Conservation (phyloP, 257 asterid species). For the Salvia splendens region DNA sequence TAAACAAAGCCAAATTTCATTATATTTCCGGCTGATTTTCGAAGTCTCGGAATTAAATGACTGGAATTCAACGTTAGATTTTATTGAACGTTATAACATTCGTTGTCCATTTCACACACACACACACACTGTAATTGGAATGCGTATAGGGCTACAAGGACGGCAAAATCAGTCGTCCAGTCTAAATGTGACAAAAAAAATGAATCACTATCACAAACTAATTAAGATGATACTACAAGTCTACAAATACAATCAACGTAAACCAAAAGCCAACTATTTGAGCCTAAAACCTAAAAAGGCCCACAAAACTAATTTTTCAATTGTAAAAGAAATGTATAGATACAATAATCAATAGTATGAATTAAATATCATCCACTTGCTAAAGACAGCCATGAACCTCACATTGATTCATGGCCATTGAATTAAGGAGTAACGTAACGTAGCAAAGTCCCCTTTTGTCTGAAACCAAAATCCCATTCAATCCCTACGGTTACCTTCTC, state of each 20-base stretch:
- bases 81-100: too few species aligned
- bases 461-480: neutral
- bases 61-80: too few species aligned
- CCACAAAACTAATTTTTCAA: slow-evolving; percentile 37
- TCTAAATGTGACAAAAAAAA: slow-evolving; percentile 32
- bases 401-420: slow-evolving; percentile 19
- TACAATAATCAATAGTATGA: neutral
- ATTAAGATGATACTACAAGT: slow-evolving; percentile 21
- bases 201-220: slow-evolving; percentile 21
- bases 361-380: slow-evolving; percentile 39
- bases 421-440: neutral
- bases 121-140: too few species aligned
- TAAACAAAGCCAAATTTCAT: too few species aligned
- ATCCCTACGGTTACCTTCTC: slow-evolving; percentile 8
- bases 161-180: slow-evolving; percentile 25
- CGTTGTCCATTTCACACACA: too few species aligned
- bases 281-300: slow-evolving; percentile 34
- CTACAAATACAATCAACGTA: slow-evolving; percentile 4
- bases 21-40: too few species aligned
- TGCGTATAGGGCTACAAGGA: neutral
- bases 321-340: neutral
- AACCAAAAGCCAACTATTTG: slow-evolving; percentile 21
- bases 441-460: neutral
- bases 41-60: too few species aligned
- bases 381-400: neutral